Conservation (phyloP, 2,329 filamentous ascomycete species). For the Cladosporium cucumerinum region DNA sequence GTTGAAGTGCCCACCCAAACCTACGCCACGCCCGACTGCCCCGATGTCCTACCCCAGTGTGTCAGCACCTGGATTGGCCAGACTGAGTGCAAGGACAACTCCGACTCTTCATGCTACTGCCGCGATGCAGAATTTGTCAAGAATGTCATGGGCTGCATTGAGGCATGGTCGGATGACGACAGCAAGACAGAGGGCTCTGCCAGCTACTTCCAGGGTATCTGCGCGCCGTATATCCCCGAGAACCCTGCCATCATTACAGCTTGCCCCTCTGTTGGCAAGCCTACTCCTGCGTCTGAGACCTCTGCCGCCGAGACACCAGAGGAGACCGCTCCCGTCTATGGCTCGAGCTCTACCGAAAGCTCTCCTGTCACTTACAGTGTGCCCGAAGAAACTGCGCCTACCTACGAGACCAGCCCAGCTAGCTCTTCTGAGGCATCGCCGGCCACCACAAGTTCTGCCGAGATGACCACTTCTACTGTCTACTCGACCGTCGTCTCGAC, state of each 20-base stretch:
- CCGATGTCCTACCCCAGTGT: constrained; percentile 76
- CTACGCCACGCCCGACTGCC: constrained; percentile 44
- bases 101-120: constrained; percentile 83
- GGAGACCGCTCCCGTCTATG: constrained; percentile 15
- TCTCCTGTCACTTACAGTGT: neutral
- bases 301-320: constrained; percentile 18
- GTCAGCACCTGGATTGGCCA: constrained; percentile 83
- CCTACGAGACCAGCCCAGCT: constrained; percentile 2
- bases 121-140: constrained; percentile 70
- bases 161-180: constrained; percentile 67
- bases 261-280: constrained; percentile 58
- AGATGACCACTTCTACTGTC: constrained; percentile 19
- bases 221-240: constrained; percentile 66
- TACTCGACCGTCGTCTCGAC: constrained; percentile 32
- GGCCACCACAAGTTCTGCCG: constrained; percentile 10
- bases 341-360: constrained; percentile 12
- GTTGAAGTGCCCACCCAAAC: neutral
- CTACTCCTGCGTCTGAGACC: constrained; percentile 25
- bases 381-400: constrained; percentile 12
- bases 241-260: constrained; percentile 86
- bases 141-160: constrained; percentile 77
- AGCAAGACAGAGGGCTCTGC: constrained; percentile 68
- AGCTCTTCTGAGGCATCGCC: constrained; percentile 15
- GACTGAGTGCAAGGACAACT: constrained; percentile 77
- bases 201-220: constrained; percentile 87